Evolutionary conservation across 306 rosid genomes (phyloP).

Genomic region (Cyamopsis tetragonoloba): DNA sequence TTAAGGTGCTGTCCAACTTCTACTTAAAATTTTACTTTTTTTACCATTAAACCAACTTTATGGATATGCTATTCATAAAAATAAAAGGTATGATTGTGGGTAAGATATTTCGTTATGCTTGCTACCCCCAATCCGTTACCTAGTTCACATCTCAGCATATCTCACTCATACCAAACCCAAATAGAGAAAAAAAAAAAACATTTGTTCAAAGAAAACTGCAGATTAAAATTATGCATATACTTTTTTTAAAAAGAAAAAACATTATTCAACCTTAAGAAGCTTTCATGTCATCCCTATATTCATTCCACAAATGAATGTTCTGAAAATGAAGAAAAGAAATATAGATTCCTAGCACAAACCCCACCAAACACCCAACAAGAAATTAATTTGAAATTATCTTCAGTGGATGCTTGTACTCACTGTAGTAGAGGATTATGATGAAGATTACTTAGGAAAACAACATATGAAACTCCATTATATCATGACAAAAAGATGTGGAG

Average conservation of each 20-base stretch:
- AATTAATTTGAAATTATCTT: too few relatives aligned
- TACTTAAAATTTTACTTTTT: too few relatives aligned
- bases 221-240: too few relatives aligned
- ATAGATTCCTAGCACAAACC: neutral
- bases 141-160: too few relatives aligned
- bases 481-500: conserved; percentile 6
- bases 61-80: too few relatives aligned
- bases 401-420: neutral
- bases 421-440: conserved; percentile 5
- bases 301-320: neutral
- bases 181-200: neutral
- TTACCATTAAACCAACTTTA: too few relatives aligned
- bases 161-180: neutral
- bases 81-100: neutral
- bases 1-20: too few relatives aligned
- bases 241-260: too few relatives aligned
- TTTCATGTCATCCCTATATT: neutral
- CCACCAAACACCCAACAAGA: neutral
- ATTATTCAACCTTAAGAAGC: neutral
- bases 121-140: too few relatives aligned
- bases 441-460: conserved; percentile 3
- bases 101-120: too few relatives aligned
- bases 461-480: neutral
- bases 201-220: neutral
- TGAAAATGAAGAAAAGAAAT: neutral